These are phyloP conservation scores for Symbiodinium pilosum DNA, from an alignment of 73 alveolate genomes.

Conservation along the genomic window DNA sequence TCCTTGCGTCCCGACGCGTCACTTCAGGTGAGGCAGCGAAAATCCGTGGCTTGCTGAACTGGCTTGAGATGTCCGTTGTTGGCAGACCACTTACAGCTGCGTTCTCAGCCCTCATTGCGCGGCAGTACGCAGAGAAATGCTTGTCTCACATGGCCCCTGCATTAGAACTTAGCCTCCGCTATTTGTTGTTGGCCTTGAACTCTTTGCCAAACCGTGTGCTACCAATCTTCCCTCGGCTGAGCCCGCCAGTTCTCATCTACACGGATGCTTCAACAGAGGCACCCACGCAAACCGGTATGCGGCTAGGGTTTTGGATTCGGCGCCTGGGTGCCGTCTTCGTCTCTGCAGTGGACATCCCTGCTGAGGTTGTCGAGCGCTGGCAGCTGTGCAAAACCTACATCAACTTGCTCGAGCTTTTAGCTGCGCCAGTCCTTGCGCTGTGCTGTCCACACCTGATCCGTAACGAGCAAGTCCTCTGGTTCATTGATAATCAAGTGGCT, in stretches of 20 bases:
- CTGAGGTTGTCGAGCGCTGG: not conserved
- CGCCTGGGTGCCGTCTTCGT: not conserved
- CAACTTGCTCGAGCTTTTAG: not conserved
- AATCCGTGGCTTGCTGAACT: not conserved
- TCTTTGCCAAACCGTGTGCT: not conserved
- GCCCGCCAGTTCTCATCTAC: not conserved
- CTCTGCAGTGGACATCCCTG: not conserved
- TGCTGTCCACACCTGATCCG: not conserved
- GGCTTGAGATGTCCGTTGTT: not conserved
- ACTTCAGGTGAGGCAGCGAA: conserved; percentile 34
- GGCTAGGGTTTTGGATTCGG: not conserved
- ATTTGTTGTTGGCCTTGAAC: not conserved
- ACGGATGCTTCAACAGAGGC: conserved; percentile 49
- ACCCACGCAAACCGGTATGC: not conserved
- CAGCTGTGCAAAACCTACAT: not conserved
- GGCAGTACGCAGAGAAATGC: conserved; percentile 29
- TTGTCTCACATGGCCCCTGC: not conserved
- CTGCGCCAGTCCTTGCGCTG: not conserved
- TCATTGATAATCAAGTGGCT: conserved; percentile 95
- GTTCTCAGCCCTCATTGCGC: conserved; percentile 3
- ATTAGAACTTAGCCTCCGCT: not conserved
- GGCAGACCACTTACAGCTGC: not conserved
- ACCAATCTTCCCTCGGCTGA: not conserved
- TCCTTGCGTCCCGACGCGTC: not conserved
- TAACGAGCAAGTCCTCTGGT: not conserved